Evolutionary conservation across 179 eudicot species (phyloP).

Genomic region (Silene coronaria): DNA sequence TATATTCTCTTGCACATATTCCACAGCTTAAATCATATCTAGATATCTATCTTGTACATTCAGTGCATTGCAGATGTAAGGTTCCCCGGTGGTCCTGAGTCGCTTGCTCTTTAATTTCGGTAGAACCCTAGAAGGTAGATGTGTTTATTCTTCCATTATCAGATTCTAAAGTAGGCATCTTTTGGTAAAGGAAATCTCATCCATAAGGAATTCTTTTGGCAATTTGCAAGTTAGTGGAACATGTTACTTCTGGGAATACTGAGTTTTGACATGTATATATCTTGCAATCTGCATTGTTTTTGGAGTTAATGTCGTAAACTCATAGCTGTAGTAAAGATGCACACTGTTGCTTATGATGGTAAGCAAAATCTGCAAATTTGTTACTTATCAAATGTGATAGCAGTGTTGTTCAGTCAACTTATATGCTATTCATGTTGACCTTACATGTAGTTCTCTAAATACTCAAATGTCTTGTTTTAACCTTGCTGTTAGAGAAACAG

Average conservation of each 20-base stretch:
- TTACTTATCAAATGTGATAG: not conserved
- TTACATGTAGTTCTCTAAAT: not conserved
- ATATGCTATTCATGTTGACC: not conserved
- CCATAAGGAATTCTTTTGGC: not conserved
- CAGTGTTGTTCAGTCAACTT: not conserved
- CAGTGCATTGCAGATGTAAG: constrained; percentile 6
- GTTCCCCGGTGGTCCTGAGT: constrained; percentile 13
- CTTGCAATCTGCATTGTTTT: not conserved
- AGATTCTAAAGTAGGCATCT: constrained; percentile 24
- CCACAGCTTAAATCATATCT: constrained; percentile 13
- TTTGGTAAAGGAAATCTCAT: constrained; percentile 11
- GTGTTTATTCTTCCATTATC: constrained; percentile 9
- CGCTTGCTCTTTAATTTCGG: not conserved
- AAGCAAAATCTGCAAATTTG: not conserved
- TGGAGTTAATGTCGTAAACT: constrained; percentile 5
- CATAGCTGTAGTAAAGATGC: not conserved
- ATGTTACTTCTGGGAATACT: not conserved
- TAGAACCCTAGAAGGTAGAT: not conserved
- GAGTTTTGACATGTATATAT: constrained; percentile 1
- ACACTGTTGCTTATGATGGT: constrained; percentile 1
- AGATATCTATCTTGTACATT: constrained; percentile 8
- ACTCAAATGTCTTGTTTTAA: not conserved
- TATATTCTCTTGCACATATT: constrained; percentile 11
- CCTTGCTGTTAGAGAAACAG: not conserved
- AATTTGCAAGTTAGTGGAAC: constrained; percentile 5